These are phyloP conservation scores for Fusarium pilosicola DNA, from an alignment of 2,329 filamentous ascomycete species.

Conservation along the genomic window DNA sequence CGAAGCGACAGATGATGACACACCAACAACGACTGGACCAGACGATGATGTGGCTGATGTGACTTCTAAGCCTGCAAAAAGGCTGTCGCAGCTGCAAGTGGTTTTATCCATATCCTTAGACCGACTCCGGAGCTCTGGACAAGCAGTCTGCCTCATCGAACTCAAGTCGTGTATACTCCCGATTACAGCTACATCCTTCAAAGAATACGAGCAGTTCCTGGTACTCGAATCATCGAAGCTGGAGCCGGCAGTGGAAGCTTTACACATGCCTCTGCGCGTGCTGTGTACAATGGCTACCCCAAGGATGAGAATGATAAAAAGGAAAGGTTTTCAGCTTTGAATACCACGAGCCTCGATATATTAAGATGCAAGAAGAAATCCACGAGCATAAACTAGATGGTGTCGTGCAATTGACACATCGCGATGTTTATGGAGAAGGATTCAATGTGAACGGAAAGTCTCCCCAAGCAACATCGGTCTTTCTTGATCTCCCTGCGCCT, in stretches of 20 bases:
- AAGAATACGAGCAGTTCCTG: constrained; percentile 77
- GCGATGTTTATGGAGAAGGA: constrained; percentile 81
- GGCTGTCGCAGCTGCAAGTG: constrained; percentile 66
- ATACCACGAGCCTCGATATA: constrained; percentile 77
- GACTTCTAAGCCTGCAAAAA: constrained; percentile 56
- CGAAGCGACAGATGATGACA: constrained; percentile 58
- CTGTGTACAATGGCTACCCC: constrained; percentile 79
- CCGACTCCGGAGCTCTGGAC: constrained; percentile 89
- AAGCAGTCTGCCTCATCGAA: constrained; percentile 79
- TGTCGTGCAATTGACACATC: constrained; percentile 77
- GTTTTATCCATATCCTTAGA: constrained; percentile 81
- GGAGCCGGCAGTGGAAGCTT: constrained; percentile 86
- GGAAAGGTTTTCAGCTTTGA: constrained; percentile 87
- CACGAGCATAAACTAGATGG: constrained; percentile 71
- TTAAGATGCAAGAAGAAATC: constrained; percentile 76
- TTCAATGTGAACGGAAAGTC: constrained; percentile 71
- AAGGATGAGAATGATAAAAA: constrained; percentile 52
- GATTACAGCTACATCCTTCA: constrained; percentile 89
- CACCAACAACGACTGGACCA: constrained; percentile 46
- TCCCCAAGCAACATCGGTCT: constrained; percentile 75
- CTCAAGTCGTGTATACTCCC: constrained; percentile 87
- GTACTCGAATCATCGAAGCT: constrained; percentile 79
- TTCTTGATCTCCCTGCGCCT: constrained; percentile 82
- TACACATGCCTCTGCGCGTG: constrained; percentile 79
- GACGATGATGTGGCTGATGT: constrained; percentile 48